Evolutionary conservation across 768 basidiomycete species (phyloP).

Genomic region (Obba rivulosa): DNA sequence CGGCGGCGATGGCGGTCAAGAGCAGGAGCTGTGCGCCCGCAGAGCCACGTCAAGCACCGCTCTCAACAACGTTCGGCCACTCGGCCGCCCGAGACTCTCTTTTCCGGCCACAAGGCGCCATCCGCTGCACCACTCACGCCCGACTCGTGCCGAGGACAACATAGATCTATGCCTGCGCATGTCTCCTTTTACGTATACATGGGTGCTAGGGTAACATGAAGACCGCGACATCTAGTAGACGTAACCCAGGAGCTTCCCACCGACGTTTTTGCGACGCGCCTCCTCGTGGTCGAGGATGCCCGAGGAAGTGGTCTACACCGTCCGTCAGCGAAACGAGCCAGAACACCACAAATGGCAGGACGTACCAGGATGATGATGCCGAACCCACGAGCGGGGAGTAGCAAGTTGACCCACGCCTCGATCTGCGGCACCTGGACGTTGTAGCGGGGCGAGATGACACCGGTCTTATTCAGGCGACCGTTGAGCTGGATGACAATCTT

Average conservation of each 20-base stretch:
- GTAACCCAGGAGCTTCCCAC: constrained; percentile 92
- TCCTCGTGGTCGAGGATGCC: constrained; percentile 99
- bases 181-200: constrained; percentile 4
- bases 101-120: no score
- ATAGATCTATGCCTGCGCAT: no score
- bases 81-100: no score
- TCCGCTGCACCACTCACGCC: no score
- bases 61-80: no score
- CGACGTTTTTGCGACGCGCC: constrained; percentile 96
- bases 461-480: constrained; percentile 98
- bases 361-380: constrained; percentile 91
- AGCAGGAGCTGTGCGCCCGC: no score
- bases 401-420: constrained; percentile 93
- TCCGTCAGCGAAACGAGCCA: not conserved
- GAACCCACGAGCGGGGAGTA: constrained; percentile 94
- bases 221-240: constrained; percentile 58
- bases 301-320: constrained; percentile 81
- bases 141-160: no score
- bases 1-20: no score
- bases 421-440: constrained; percentile 92
- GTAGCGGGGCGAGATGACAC: constrained; percentile 99
- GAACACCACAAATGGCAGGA: constrained; percentile 9
- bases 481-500: constrained; percentile 99
- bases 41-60: no score
- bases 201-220: not conserved